These are phyloP conservation scores for Arabis alpina DNA, from an alignment of 345 rosid genomes.

Conservation along the genomic window DNA sequence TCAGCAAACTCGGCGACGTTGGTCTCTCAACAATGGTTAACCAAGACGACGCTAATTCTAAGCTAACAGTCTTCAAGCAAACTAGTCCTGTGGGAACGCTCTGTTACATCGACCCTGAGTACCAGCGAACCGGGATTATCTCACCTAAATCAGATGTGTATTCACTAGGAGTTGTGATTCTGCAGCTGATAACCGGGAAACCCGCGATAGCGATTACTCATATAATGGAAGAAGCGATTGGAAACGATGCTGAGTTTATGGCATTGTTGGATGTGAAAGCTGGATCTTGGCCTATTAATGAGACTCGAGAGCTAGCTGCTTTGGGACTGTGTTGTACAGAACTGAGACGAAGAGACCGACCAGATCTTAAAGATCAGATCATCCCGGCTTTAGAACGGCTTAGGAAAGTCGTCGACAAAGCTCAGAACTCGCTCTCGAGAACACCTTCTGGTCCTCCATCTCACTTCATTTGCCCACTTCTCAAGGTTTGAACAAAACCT, in stretches of 20 bases:
- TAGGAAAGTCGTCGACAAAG: slow-evolving; percentile 51
- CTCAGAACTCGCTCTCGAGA: slow-evolving; percentile 40
- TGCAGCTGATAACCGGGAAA: slow-evolving; percentile 80
- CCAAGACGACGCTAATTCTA: slow-evolving; percentile 50
- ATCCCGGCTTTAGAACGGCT: slow-evolving; percentile 78
- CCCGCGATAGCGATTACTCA: slow-evolving; percentile 76
- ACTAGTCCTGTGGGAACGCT: slow-evolving; percentile 86
- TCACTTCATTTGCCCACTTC: slow-evolving; percentile 84
- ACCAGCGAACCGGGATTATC: slow-evolving; percentile 76
- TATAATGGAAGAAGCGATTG: slow-evolving; percentile 67
- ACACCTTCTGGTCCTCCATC: slow-evolving; percentile 50
- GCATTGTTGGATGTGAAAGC: slow-evolving; percentile 65
- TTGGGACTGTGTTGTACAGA: slow-evolving; percentile 80
- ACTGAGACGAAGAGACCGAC: slow-evolving; percentile 77
- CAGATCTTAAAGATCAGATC: slow-evolving; percentile 65
- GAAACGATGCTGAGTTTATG: slow-evolving; percentile 47
- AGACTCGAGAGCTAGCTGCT: slow-evolving; percentile 68
- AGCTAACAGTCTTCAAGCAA: slow-evolving; percentile 50
- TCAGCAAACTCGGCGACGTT: slow-evolving; percentile 92
- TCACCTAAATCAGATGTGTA: slow-evolving; percentile 82
- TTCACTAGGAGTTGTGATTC: slow-evolving; percentile 77
- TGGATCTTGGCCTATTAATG: slow-evolving; percentile 77
- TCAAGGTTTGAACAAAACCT: slow-evolving; percentile 52
- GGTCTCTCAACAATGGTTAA: slow-evolving; percentile 73
- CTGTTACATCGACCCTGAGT: slow-evolving; percentile 92